Base-by-base conservation (phyloP, 345 rosid species). In the Brassica incana region DNA sequence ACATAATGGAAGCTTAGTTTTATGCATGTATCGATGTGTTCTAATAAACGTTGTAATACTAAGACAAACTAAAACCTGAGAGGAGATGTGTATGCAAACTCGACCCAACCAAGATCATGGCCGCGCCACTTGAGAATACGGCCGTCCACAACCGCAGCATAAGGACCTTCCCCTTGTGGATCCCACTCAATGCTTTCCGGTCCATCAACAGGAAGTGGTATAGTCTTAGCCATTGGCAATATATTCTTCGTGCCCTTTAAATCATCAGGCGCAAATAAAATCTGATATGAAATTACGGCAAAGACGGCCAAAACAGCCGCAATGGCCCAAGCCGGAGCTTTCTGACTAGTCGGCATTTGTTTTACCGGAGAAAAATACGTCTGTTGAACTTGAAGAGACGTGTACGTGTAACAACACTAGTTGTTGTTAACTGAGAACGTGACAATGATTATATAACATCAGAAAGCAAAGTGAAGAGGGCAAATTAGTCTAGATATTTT, bases 91-190 rank as follows among this genome's bases (percentile, higher is more conserved):
- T 64, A 8, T 2, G 68, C 68, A 23, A 29, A 58, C 8, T 7
- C 87, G 14, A 79, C 78, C 96, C 94, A 90, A 5, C 90, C 86
- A 8, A 72, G 78, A 10, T 20, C 78, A 50, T 67, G 70, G 2
- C 84, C 81, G n/a, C 58, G 74, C 84, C 84, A 81, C 71, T 81
- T 81, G 54, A 81, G 78, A 16, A 81, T 23, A 67, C 84, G 78
- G 2, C 84, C 84, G 58, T 81, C 81, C 2, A 73, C 74, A n/a
- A 68, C 75, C 0, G 71, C 20, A 48, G 71, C 77, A 64, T 81
- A 81, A 27, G 84, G 84, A 43, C 84, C 84, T 71, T 61, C 81
- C 2, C 84, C 84, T 27, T 27, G 64, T 6, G 66, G 81, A 14
- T 81, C 84, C 54, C 63, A 81, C 30, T 61, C 81, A 10, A 81